These are phyloP conservation scores for Tulasnella sp. DNA, from an alignment of 768 basidiomycete species.

Conservation along the genomic window DNA sequence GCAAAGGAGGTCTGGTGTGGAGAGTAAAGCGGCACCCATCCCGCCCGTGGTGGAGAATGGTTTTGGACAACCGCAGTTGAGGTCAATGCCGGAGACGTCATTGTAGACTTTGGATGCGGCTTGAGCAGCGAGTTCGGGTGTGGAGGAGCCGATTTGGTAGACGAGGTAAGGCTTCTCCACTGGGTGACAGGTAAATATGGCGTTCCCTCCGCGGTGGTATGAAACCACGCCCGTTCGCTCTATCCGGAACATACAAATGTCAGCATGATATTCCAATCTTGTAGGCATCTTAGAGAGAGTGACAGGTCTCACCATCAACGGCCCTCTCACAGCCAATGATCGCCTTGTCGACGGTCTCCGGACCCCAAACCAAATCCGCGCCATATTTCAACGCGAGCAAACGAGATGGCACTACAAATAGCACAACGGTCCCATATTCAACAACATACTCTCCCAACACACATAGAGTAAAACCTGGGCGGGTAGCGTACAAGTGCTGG, in stretches of 20 bases:
- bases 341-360: conserved; percentile 93
- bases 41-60: conserved; percentile 89
- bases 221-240: conserved; percentile 79
- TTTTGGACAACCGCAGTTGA: conserved; percentile 97
- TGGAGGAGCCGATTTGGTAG: conserved; percentile 88
- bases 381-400: conserved; percentile 85
- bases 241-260: conserved; percentile 27
- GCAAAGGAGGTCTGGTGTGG: conserved; percentile 84
- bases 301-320: conserved; percentile 64
- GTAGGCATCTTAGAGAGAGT: background rate
- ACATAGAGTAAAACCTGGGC: background rate
- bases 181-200: conserved; percentile 88
- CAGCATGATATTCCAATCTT: conserved; percentile 1
- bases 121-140: conserved; percentile 83
- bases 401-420: conserved; percentile 65
- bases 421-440: too few species aligned
- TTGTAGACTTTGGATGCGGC: conserved; percentile 78
- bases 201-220: conserved; percentile 63
- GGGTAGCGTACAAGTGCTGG: conserved; percentile 52
- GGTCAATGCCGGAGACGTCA: conserved; percentile 89
- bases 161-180: conserved; percentile 90
- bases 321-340: conserved; percentile 74
- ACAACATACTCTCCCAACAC: background rate
- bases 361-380: conserved; percentile 90
- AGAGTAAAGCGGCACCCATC: conserved; percentile 93